Evolutionary conservation across 495 filamentous ascomycete species (phyloP), one percentile per base, ranked within the genome.

Genomic region (Talaromyces adpressus): DNA sequence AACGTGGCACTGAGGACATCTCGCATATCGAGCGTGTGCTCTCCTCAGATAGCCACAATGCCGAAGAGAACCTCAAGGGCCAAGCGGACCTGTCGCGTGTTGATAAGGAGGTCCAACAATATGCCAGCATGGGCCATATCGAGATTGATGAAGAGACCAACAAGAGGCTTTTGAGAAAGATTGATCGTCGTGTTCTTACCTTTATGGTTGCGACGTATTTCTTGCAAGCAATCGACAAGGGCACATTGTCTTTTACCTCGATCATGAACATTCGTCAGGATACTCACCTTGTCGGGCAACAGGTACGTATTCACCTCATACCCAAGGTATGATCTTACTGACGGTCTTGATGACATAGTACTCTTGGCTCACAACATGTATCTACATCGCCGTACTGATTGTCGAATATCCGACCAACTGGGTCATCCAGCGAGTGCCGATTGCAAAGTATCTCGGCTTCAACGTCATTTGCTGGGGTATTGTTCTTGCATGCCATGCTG

Each of bases 221-320:
- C 67, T 71, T 90, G 2, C 88, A 91, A 60, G 85, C 87, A n/a
- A 77, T 91, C 32, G 86, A 89, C 66, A 90, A 90, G 72, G 87
- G 87, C 8, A 89, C 86, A 1, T 69, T 91, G 76, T 85, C 83
- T 3, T 89, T 89, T 68, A 80, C 87, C 4, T 85, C 87, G 18
- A 88, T 89, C 57, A 89, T 90, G 87, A 85, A 84, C 2, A 82
- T 90, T 36, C 73, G 76, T 1, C 69, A 75, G 9, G 85, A 90
- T 67, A 80, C 82, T 0, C 65, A 74, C 30, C 71, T 89, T 47
- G 62, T 75, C 6, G 85, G 81, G 2, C 84, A 87, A 39, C 70
- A 85, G 70, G 74, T 78, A 57, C 3, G 63, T 45, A 4, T 22
- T 12, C 14, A 41, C 36, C 11, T 30, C 29, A 12, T 14, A 16